Conservation (phyloP, 768 basidiomycete species). For the Rhizopogon rudus region DNA sequence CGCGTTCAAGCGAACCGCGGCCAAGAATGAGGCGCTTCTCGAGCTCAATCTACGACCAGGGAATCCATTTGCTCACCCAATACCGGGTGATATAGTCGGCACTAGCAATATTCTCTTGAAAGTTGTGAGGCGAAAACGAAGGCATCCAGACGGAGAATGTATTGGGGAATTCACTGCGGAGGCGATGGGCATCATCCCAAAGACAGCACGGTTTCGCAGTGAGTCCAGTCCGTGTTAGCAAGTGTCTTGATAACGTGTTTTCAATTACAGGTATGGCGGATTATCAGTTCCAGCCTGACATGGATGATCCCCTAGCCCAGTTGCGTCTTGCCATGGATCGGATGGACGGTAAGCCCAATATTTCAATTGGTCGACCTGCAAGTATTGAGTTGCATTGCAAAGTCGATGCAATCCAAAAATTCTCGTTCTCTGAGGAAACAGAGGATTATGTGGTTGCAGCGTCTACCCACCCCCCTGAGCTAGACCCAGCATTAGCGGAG, state of each 20-base stretch:
- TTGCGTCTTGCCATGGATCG: slow-evolving; percentile 70
- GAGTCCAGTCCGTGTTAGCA: slow-evolving; percentile 23
- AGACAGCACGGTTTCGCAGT: slow-evolving; percentile 90
- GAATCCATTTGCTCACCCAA: slow-evolving; percentile 78
- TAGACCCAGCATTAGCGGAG: slow-evolving; percentile 43
- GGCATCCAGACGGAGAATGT: slow-evolving; percentile 22
- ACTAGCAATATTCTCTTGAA: slow-evolving; percentile 84
- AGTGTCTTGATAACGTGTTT: background rate
- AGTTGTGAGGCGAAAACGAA: slow-evolving; percentile 70
- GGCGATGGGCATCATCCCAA: slow-evolving; percentile 69
- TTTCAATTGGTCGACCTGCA: background rate
- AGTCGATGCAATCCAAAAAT: slow-evolving; percentile 77
- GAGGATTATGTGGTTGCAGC: slow-evolving; percentile 51
- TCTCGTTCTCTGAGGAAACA: slow-evolving; percentile 60
- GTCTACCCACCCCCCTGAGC: slow-evolving; percentile 32
- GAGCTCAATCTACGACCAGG: slow-evolving; percentile 74
- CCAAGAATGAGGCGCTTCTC: slow-evolving; percentile 59
- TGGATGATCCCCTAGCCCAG: slow-evolving; percentile 62
- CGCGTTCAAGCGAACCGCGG: slow-evolving; percentile 67
- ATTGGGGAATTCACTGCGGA: slow-evolving; percentile 72
- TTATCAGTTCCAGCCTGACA: slow-evolving; percentile 80
- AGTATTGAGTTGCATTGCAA: slow-evolving; percentile 3
- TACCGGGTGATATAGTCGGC: slow-evolving; percentile 72
- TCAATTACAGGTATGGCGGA: slow-evolving; percentile 77
- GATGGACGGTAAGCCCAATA: slow-evolving; percentile 68